Conservation (phyloP, 2,329 filamentous ascomycete species). For the Aureobasidium sp. region DNA sequence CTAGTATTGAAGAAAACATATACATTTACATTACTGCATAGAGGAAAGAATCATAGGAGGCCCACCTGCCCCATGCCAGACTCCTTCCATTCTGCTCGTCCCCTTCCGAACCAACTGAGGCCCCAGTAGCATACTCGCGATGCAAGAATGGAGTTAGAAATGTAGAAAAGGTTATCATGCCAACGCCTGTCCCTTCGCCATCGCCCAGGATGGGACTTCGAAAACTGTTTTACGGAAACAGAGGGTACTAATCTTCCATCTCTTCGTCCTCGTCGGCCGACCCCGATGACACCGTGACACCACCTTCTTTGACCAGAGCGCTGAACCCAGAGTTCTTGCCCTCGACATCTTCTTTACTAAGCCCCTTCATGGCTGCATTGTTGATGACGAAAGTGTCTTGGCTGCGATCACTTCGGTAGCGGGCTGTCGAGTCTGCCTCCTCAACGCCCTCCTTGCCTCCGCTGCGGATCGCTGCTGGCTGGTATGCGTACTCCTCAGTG, state of each 20-base stretch:
- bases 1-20: background rate
- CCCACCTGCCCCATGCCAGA: background rate
- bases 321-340: conserved; percentile 31
- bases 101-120: background rate
- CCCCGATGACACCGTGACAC: conserved; percentile 16
- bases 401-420: conserved; percentile 30
- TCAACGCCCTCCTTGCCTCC: conserved; percentile 30
- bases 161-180: background rate
- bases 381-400: conserved; percentile 39
- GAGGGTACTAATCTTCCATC: conserved; percentile 17
- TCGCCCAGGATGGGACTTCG: background rate
- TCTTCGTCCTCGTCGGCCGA: conserved; percentile 18
- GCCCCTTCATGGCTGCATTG: conserved; percentile 41
- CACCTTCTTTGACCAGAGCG: conserved; percentile 20
- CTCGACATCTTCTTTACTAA: conserved; percentile 42
- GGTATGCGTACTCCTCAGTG: conserved; percentile 38
- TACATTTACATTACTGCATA: conserved; percentile 12
- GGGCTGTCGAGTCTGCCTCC: conserved; percentile 29
- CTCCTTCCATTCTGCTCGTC: background rate
- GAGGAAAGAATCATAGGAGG: background rate
- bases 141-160: background rate
- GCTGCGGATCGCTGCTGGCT: conserved; percentile 30
- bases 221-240: background rate
- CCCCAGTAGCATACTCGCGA: background rate
- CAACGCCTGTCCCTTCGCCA: background rate